Percentiles rank a stretch among this genome's conserved stretches.
These are phyloP conservation scores for Aspergillus sp. DNA, from an alignment of 2,329 filamentous ascomycete species.

Conservation along the genomic window DNA sequence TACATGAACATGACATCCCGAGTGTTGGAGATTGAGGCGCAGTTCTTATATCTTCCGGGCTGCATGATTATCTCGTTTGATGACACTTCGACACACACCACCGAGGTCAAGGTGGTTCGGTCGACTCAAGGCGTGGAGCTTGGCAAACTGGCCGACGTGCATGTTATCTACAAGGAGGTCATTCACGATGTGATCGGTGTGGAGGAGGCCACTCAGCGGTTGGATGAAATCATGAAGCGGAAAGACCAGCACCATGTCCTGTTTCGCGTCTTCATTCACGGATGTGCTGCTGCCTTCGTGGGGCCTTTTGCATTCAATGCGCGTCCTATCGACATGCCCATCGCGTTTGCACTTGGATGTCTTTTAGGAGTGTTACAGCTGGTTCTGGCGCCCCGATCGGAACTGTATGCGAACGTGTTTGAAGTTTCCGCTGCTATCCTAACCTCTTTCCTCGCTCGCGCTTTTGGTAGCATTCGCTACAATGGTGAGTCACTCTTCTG, in stretches of 20 bases:
- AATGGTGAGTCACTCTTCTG: constrained; percentile 53
- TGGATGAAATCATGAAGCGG: constrained; percentile 51
- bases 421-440: constrained; percentile 60
- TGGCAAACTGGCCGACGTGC: constrained; percentile 40
- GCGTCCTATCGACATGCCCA: constrained; percentile 69
- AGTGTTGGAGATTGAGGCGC: constrained; percentile 80
- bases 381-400: constrained; percentile 65
- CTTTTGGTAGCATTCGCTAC: constrained; percentile 59
- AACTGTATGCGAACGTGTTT: constrained; percentile 60
- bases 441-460: constrained; percentile 63
- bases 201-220: constrained; percentile 39
- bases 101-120: constrained; percentile 42
- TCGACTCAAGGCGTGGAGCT: constrained; percentile 40
- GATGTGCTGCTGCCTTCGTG: constrained; percentile 66
- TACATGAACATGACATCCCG: constrained; percentile 87
- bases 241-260: constrained; percentile 51
- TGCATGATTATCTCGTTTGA: constrained; percentile 95
- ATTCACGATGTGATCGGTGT: constrained; percentile 44
- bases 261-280: constrained; percentile 61
- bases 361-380: constrained; percentile 71
- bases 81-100: constrained; percentile 41
- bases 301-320: constrained; percentile 77
- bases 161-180: constrained; percentile 45
- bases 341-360: constrained; percentile 70
- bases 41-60: constrained; percentile 85